Evolutionary conservation across 257 asterid species (phyloP), one percentile per base, ranked within the genome.

Genomic region (Nicotiana undulata): DNA sequence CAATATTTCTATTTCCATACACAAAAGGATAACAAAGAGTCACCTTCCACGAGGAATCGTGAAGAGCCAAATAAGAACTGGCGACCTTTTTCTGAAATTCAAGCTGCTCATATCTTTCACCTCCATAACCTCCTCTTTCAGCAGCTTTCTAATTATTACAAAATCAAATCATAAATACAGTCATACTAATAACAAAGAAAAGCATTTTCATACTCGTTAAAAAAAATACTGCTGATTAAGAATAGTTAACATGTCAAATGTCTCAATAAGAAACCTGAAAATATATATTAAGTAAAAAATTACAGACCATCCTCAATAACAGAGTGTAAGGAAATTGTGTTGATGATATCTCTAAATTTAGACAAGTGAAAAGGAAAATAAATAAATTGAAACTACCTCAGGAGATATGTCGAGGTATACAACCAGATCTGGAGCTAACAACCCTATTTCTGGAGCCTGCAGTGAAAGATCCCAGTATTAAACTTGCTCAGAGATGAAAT

Each of bases 71-170:
- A 84, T 94, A 94, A 58, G 88, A 89, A 37, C 85, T 82, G 32
- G 95, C 91, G 79, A 94, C 98, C 82, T 83, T 88, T 82, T 88
- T 87, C 86, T 96, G 99, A 91, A 96, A 96, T 88, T 96, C 99
- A 22, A 92, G 93, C 86, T 92, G 90, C 89, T 96, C 99, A 29
- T 96, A 96, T 87, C 98, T 87, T 88, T 96, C 98, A 10, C 89
- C 97, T 46, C 99, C 98, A 82, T 96, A 96, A 56, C 98, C 98
- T 81, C 97, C 99, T 87, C 99, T 88, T 87, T 92, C 96, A 31
- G 98, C 93, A 81, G 99, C 99, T 86, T 91, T 87, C 98, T 94
- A 79, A 53, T 81, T 81, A 74, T 85, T 80, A 64, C 29, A 64
- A 82, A 31, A 56, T 76, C 15, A 49, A 55, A 20, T 56, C 77